phyloP scores from a whole-genome alignment of 1,284 basidiomycete genomes.

The Rhodotorula sp. region DNA sequence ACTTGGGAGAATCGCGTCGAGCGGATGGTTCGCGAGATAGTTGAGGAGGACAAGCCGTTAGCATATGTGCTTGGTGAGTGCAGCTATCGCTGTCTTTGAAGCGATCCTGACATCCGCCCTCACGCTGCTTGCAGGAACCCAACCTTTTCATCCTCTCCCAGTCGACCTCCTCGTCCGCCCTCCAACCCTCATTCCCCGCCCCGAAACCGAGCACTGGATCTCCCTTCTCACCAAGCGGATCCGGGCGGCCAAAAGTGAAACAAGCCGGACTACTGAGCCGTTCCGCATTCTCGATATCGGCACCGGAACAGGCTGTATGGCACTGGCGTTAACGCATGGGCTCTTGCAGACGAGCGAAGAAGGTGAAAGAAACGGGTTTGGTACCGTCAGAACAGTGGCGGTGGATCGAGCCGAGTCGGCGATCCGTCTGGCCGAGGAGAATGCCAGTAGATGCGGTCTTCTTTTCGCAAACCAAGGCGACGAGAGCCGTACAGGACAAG shows the following conservation, averaged over 20 bases:
- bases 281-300: conserved; percentile 72
- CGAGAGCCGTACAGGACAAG: too few relatives aligned
- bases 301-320: conserved; percentile 85
- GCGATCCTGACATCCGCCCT: neutral
- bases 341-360: neutral
- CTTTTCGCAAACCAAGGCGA: too few relatives aligned
- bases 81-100: neutral
- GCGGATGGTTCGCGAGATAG: conserved; percentile 28
- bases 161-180: conserved; percentile 59
- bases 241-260: neutral
- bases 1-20: conserved; percentile 3
- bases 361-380: too few relatives aligned
- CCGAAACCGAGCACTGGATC: conserved; percentile 82
- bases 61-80: conserved; percentile 81
- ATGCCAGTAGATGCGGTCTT: conserved; percentile 55
- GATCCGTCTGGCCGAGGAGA: conserved; percentile 67
- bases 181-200: conserved; percentile 83
- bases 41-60: conserved; percentile 67
- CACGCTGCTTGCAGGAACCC: conserved; percentile 59
- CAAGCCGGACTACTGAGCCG: neutral
- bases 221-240: conserved; percentile 37
- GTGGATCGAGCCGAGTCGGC: conserved; percentile 71
- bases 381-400: conserved; percentile 56
- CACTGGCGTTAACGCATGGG: conserved; percentile 52
- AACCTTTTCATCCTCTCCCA: conserved; percentile 79